Evolutionary conservation across 805 yeast species (phyloP), one percentile per base, ranked within the genome.

Genomic region (Wickerhamomyces alni): DNA sequence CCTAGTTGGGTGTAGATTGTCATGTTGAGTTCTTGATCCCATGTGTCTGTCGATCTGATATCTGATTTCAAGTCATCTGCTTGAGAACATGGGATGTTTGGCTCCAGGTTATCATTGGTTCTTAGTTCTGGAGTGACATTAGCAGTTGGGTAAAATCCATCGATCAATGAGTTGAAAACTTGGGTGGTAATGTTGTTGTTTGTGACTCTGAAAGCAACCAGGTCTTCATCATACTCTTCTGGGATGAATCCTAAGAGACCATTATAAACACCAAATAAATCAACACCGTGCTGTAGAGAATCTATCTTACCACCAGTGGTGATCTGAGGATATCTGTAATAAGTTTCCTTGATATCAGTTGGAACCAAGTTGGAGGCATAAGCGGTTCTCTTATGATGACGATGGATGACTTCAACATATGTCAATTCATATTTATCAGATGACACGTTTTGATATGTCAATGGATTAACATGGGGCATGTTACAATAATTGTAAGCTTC

Each of bases 381-480:
- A 16, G 70, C 62, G 1, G 73, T 65, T 43, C 74, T 58, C 42
- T 64, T 65, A 43, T 68, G 73, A 44, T 68, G 73, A 26, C 73
- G 62, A 44, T 68, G 74, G 18, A 67, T 54, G 34, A 65, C 45
- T 40, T 68, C 71, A 18, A 67, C 67, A 37, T 64, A 66, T 12
- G 54, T 47, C 33, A 67, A 37, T 25, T 50, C 51, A 40, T 59
- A 66, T 11, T 38, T 35, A 5, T 47, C 49, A 21, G 50, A 45
- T 6, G 52, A 47, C 6, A 55, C 52, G 30, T 59, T 59, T 24
- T 52, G 59, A 16, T 62, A 57, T 12, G 60, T 52, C 30, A 30
- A 15, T 21, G 35, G 40, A 30, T 66, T 61, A n/a, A 54, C 57
- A 42, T 64, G 72, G 7, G 74, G 74, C 72, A 68, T 69, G 46